Evolutionary conservation across 2,329 filamentous ascomycete species (phyloP).

Genomic region (Delphinella strobiligena): DNA sequence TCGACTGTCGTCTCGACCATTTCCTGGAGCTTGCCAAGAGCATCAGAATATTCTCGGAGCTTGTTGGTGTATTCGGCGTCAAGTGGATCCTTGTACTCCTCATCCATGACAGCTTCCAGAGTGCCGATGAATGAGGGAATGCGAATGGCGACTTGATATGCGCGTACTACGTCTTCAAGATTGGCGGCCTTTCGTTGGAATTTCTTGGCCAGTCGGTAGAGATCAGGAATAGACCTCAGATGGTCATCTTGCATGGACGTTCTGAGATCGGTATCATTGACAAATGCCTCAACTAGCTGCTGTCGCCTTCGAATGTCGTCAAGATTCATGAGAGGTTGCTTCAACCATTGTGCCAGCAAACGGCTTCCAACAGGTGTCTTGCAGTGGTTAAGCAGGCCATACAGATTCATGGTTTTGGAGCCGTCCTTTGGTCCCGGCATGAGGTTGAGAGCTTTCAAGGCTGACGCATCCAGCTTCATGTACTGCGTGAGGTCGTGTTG

Average conservation of each 20-base stretch:
- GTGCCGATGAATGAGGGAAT: constrained; percentile 82
- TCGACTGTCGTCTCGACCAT: constrained; percentile 99
- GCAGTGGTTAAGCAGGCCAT: constrained; percentile 89
- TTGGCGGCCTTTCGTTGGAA: constrained; percentile 88
- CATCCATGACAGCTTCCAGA: constrained; percentile 89
- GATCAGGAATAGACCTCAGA: constrained; percentile 79
- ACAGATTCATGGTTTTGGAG: constrained; percentile 94
- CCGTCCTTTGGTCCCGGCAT: constrained; percentile 95
- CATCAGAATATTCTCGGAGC: constrained; percentile 59
- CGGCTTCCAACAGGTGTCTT: constrained; percentile 90
- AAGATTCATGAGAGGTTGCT: constrained; percentile 90
- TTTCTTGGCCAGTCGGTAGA: constrained; percentile 86
- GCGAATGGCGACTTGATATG: constrained; percentile 88
- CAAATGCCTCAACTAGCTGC: constrained; percentile 89
- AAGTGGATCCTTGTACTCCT: constrained; percentile 76
- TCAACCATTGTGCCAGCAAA: constrained; percentile 87
- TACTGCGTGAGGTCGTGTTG: constrained; percentile 94
- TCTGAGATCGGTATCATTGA: constrained; percentile 79
- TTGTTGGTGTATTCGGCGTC: constrained; percentile 81
- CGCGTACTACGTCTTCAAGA: constrained; percentile 86
- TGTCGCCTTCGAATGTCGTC: constrained; percentile 82
- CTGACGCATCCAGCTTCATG: constrained; percentile 96
- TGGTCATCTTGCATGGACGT: constrained; percentile 98
- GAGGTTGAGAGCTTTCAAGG: constrained; percentile 84
- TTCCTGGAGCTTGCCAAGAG: constrained; percentile 76